Evolutionary conservation across 1,284 basidiomycete genomes (phyloP).

Genomic region (Ustilago trichophora): DNA sequence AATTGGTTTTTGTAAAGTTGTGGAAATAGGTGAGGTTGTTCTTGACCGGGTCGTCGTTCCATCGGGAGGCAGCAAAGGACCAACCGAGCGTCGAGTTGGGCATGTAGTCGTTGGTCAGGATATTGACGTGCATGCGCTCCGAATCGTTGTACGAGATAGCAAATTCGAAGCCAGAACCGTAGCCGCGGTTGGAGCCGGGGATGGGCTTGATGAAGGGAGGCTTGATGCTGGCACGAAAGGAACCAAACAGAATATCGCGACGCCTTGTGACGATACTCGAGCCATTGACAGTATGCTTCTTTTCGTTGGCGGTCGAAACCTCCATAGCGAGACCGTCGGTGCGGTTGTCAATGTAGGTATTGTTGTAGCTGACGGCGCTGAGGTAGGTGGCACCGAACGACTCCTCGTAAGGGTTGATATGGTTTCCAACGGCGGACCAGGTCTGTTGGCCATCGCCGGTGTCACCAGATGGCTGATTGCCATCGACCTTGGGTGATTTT

Average conservation of each 20-base stretch:
- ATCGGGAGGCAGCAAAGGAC: constrained; percentile 40
- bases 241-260: constrained; percentile 57
- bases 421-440: constrained; percentile 47
- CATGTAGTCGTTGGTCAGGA: constrained; percentile 39
- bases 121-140: constrained; percentile 40
- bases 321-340: constrained; percentile 50
- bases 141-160: constrained; percentile 41
- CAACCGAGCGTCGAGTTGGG: constrained; percentile 50
- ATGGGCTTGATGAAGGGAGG: constrained; percentile 36
- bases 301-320: constrained; percentile 37
- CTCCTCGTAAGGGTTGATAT: constrained; percentile 51
- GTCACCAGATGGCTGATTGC: constrained; percentile 24
- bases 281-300: constrained; percentile 44
- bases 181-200: constrained; percentile 18
- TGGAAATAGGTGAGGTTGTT: constrained; percentile 41
- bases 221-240: constrained; percentile 49
- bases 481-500: constrained; percentile 38
- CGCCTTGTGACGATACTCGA: constrained; percentile 46
- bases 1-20: constrained; percentile 39
- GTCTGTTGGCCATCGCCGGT: constrained; percentile 43
- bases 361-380: constrained; percentile 47
- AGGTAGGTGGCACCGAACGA: constrained; percentile 48
- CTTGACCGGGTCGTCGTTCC: constrained; percentile 39
- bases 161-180: constrained; percentile 43
- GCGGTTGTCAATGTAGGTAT: constrained; percentile 44